phyloP scores from a whole-genome alignment of 1,139 yeast genomes.

The Nadsonia starkeyi-henricii region DNA sequence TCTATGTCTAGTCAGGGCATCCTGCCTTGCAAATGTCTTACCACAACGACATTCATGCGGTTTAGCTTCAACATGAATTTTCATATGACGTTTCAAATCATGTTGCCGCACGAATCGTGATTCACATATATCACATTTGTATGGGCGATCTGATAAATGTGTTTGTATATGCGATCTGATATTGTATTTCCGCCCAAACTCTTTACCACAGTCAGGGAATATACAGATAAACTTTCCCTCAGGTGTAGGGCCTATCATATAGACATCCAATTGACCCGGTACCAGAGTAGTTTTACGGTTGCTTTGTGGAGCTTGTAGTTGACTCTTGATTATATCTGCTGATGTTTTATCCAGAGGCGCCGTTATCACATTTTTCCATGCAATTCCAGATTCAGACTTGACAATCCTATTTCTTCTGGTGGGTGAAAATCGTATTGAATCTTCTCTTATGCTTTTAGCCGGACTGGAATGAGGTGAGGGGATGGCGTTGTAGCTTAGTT shows the following conservation, averaged over 20 bases:
- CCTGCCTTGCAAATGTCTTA: constrained; percentile 77
- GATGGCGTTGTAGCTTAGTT: neutral
- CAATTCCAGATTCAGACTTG: constrained; percentile 12
- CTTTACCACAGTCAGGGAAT: constrained; percentile 68
- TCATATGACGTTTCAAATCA: constrained; percentile 80
- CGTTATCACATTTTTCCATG: constrained; percentile 27
- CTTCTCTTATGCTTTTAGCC: constrained; percentile 7
- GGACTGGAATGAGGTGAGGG: constrained; percentile 11
- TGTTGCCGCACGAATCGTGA: constrained; percentile 80
- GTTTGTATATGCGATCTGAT: constrained; percentile 96
- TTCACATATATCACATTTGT: constrained; percentile 41
- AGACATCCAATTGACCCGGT: constrained; percentile 77
- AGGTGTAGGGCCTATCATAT: constrained; percentile 68
- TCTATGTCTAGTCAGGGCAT: constrained; percentile 75
- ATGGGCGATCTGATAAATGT: constrained; percentile 87
- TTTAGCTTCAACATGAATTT: constrained; percentile 63
- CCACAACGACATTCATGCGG: constrained; percentile 80
- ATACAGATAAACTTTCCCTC: constrained; percentile 54
- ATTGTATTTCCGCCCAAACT: constrained; percentile 79
- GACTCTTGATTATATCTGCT: constrained; percentile 21
- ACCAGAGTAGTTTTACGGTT: constrained; percentile 52
- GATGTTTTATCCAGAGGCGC: constrained; percentile 20
- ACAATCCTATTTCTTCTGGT: constrained; percentile 1
- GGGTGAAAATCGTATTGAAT: neutral
- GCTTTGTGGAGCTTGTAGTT: constrained; percentile 13